Evolutionary conservation across 2,329 filamentous ascomycete species (phyloP).

Genomic region (Nigrospora oryzae): DNA sequence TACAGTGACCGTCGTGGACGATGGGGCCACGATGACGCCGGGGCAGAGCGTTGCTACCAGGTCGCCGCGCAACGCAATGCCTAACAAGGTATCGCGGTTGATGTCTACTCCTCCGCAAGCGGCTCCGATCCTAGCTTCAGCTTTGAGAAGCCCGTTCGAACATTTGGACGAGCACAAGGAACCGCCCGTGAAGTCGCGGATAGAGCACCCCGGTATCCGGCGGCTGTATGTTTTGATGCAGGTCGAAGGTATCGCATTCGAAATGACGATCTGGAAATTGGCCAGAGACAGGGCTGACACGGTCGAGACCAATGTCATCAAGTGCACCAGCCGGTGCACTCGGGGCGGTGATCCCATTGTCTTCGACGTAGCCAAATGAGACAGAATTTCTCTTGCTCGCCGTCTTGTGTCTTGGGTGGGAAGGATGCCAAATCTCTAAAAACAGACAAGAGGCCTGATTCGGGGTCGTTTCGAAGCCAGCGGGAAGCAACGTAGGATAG

Average conservation of each 20-base stretch:
- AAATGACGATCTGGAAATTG: slow-evolving; percentile 5
- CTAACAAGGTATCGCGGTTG: slow-evolving; percentile 2
- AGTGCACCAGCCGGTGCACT: not conserved
- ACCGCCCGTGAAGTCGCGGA: slow-evolving; percentile 3
- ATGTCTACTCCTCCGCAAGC: slow-evolving; percentile 2
- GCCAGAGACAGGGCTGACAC: slow-evolving; percentile 4
- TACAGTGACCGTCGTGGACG: slow-evolving; percentile 2
- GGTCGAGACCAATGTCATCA: slow-evolving; percentile 2
- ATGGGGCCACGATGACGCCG: not conserved
- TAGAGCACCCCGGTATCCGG: slow-evolving; percentile 2
- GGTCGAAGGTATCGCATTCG: slow-evolving; percentile 2
- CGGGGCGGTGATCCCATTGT: too few relatives aligned
- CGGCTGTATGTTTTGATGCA: slow-evolving; percentile 5
- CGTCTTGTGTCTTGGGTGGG: too few relatives aligned
- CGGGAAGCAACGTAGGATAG: too few relatives aligned
- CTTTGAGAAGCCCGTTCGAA: slow-evolving; percentile 1
- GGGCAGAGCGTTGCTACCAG: slow-evolving; percentile 4
- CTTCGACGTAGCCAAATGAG: too few relatives aligned
- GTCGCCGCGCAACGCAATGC: slow-evolving; percentile 1
- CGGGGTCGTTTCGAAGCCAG: too few relatives aligned
- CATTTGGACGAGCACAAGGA: slow-evolving; percentile 3
- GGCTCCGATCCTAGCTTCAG: not conserved
- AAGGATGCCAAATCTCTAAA: too few relatives aligned
- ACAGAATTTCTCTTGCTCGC: too few relatives aligned
- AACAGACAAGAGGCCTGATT: too few relatives aligned